Conservation (phyloP, 805 yeast species). For the Yarrowia osloensis region DNA sequence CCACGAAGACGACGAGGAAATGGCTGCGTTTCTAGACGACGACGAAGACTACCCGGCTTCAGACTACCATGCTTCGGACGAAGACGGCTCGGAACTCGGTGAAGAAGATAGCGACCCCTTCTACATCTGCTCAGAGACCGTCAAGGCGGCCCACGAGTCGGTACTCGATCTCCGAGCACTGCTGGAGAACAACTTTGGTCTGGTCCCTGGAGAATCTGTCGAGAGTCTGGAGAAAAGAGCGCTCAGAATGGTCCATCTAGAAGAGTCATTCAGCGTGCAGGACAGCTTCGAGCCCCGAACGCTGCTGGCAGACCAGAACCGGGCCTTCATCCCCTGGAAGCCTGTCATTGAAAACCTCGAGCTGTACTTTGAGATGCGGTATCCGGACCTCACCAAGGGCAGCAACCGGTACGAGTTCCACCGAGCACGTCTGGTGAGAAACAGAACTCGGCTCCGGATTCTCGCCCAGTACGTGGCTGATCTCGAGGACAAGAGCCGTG, state of each 20-base stretch:
- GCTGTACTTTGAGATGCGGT: constrained; percentile 33
- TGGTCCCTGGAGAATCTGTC: constrained; percentile 6
- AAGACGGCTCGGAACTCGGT: neutral
- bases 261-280: constrained; percentile 33
- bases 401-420: constrained; percentile 33
- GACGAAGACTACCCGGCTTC: constrained; percentile 19
- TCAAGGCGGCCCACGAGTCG: constrained; percentile 11
- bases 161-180: neutral
- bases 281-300: constrained; percentile 36
- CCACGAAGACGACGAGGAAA: neutral
- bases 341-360: constrained; percentile 36
- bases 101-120: neutral
- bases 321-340: constrained; percentile 35
- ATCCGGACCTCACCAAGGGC: constrained; percentile 34
- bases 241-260: constrained; percentile 32
- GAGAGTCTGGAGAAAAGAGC: constrained; percentile 26
- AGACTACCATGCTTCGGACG: constrained; percentile 14
- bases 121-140: neutral
- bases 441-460: constrained; percentile 33
- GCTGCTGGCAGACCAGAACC: constrained; percentile 35
- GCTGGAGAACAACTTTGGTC: neutral
- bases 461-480: constrained; percentile 31
- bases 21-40: constrained; percentile 9
- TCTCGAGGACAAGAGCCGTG: constrained; percentile 26
- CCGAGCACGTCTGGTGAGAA: constrained; percentile 35